Evolutionary conservation across 495 filamentous ascomycete genomes (phyloP).

Genomic region (Astrocystis sublimbata): DNA sequence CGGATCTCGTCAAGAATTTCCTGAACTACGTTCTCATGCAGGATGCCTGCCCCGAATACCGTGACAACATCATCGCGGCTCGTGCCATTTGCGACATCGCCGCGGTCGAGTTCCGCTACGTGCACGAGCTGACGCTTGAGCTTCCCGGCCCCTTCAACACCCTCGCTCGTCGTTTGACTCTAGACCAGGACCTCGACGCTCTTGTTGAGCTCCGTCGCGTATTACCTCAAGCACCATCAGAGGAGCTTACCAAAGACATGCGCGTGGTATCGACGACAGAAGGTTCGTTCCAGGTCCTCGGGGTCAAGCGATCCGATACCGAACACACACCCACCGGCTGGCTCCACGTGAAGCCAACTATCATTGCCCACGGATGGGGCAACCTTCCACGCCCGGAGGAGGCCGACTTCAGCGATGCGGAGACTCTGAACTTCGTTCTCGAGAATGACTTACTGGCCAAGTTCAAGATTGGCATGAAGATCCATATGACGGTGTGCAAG

Average conservation of each 20-base stretch:
- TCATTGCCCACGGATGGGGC: constrained; percentile 40
- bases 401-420: constrained; percentile 21
- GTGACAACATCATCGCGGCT: constrained; percentile 63
- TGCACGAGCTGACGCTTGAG: constrained; percentile 44
- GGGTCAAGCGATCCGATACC: constrained; percentile 18
- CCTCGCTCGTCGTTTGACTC: constrained; percentile 39
- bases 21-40: constrained; percentile 84
- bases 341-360: constrained; percentile 37
- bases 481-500: constrained; percentile 62
- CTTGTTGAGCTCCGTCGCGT: constrained; percentile 23
- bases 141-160: constrained; percentile 77
- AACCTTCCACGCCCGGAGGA: constrained; percentile 42
- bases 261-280: constrained; percentile 27
- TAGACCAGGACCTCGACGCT: constrained; percentile 20
- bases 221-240: constrained; percentile 9
- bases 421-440: constrained; percentile 59
- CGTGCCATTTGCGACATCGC: constrained; percentile 67
- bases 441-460: constrained; percentile 64
- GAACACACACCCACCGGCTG: constrained; percentile 40
- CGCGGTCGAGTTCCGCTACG: constrained; percentile 63
- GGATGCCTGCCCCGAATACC: constrained; percentile 81
- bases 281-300: constrained; percentile 29
- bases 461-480: constrained; percentile 75
- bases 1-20: constrained; percentile 73
- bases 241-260: constrained; percentile 24